phyloP scores from a whole-genome alignment of 148 eudicot genomes.

The Nyssa sinensis region DNA sequence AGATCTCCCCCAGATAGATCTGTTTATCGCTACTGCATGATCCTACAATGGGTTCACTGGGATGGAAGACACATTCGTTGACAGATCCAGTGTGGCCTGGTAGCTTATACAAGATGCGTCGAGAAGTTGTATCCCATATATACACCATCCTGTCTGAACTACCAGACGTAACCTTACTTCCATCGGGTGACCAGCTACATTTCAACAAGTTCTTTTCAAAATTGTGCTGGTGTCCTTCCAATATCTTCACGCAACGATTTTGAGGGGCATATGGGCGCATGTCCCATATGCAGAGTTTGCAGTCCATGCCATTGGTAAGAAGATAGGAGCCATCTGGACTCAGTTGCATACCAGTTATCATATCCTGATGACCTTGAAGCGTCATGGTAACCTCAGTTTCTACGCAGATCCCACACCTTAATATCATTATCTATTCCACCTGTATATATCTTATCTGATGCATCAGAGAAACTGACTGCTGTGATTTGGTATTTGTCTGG shows the following conservation, averaged over 20 bases:
- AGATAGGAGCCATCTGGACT: conserved; percentile 97
- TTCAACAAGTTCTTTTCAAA: conserved; percentile 90
- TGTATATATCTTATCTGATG: conserved; percentile 86
- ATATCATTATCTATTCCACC: conserved; percentile 90
- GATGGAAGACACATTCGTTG: conserved; percentile 88
- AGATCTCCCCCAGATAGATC: conserved; percentile 89
- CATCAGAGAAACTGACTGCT: conserved; percentile 90
- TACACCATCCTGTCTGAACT: conserved; percentile 97
- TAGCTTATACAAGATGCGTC: conserved; percentile 84
- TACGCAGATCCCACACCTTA: conserved; percentile 92
- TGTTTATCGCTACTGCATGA: conserved; percentile 97
- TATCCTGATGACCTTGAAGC: conserved; percentile 86
- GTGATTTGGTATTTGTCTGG: conserved; percentile 95
- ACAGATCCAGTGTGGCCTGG: conserved; percentile 96
- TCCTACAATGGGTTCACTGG: conserved; percentile 81
- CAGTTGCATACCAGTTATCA: conserved; percentile 91
- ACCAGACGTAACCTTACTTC: conserved; percentile 92
- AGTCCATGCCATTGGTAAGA: conserved; percentile 88
- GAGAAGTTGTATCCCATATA: conserved; percentile 91
- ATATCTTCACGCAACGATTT: conserved; percentile 83
- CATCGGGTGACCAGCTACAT: conserved; percentile 96
- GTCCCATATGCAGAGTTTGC: conserved; percentile 90
- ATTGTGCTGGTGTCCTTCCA: conserved; percentile 96
- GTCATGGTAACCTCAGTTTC: conserved; percentile 91
- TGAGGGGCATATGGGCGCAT: conserved; percentile 99